Base-by-base conservation (phyloP, 805 yeast species). In the Metschnikowia bowlesiae region DNA sequence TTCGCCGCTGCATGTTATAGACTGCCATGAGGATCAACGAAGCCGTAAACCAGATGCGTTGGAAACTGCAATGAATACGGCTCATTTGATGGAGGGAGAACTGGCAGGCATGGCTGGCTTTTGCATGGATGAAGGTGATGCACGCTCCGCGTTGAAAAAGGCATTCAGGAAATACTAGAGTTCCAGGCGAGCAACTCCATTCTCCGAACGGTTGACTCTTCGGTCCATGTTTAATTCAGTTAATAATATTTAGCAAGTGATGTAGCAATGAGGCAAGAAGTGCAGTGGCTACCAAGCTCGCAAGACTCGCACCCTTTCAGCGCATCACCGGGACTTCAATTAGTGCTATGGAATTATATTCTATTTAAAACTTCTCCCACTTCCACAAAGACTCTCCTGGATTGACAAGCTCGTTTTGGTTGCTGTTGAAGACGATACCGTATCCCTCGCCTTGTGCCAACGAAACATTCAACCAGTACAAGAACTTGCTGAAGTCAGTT, bases 381-480 rank as follows among this genome's bases (percentile, higher is more conserved):
- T 69, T 74, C 71, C 74, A 77, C 35, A 69, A 50, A 1, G 68
- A 61, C 59, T 75, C 76, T 34, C 62, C 64, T 4, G 81, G 81
- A 60, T 78, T 78, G 50, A 78, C 63, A 28, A 73, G 53, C 58
- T 78, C 81, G 46, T 69, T 65, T 39, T 74, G 70, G 48, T 67
- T 67, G 1, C 58, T 47, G 9, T 58, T 52, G 44, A 63, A 67
- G 48, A 14, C 60, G 54, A 50, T 81, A 82, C 37, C 33, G 36
- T 67, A 58, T 37, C 70, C 80, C 13, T 54, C 62, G 45, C 80
- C 82, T 50, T 63, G 68, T 14, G 76, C 65, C 3, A 48, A 32
- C 16, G 60, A 18, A 10, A 53, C 58, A 11, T 60, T 56, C 53
- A 79, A 63, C 58, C 74, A 75, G 55, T 55, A 64, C 9, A 68